Conservation (phyloP, 257 asterid genomes). For the Jaltomata sinuosa region DNA sequence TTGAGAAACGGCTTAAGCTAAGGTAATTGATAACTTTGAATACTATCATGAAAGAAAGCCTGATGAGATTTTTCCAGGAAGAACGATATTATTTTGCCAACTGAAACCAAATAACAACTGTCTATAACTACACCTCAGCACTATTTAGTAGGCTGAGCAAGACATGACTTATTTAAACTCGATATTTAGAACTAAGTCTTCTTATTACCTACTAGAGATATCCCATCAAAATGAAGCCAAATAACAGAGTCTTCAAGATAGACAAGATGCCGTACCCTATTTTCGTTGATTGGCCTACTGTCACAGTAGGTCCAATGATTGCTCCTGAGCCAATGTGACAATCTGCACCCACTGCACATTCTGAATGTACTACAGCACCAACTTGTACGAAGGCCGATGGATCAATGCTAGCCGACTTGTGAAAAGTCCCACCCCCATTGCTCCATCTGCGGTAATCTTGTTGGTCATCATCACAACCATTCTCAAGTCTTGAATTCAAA, state of each 20-base stretch:
- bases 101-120: neutral
- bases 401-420: slow-evolving; percentile 59
- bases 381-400: slow-evolving; percentile 60
- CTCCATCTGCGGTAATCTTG: slow-evolving; percentile 55
- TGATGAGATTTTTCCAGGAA: neutral
- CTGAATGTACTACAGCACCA: slow-evolving; percentile 68
- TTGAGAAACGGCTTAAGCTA: neutral
- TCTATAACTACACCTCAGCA: neutral
- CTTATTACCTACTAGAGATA: neutral
- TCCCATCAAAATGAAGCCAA: neutral
- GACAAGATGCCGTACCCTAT: slow-evolving; percentile 47
- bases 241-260: neutral
- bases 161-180: neutral
- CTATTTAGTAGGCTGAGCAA: neutral
- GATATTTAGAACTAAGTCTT: neutral
- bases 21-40: neutral
- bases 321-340: slow-evolving; percentile 67
- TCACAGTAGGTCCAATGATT: slow-evolving; percentile 64
- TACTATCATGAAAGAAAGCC: neutral
- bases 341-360: slow-evolving; percentile 53
- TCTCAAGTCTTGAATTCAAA: slow-evolving; percentile 34
- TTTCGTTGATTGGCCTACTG: slow-evolving; percentile 69
- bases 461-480: slow-evolving; percentile 12
- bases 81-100: neutral
- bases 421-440: slow-evolving; percentile 76